These are phyloP conservation scores for Sphaerulina vaccinii DNA, from an alignment of 2,329 filamentous ascomycete genomes.

Conservation along the genomic window DNA sequence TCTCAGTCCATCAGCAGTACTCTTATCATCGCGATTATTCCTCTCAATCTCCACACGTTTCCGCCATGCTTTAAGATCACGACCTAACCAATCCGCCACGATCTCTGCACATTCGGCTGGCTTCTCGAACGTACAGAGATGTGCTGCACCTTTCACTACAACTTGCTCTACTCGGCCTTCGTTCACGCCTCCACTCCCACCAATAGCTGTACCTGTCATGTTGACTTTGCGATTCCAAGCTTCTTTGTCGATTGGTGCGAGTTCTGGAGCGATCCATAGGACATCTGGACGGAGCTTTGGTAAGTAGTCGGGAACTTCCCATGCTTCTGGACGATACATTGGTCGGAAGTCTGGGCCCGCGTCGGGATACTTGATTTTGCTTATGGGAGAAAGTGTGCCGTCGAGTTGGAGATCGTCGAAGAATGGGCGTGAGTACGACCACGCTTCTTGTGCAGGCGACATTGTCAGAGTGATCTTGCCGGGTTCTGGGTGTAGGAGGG, in stretches of 20 bases:
- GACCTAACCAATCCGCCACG: background rate
- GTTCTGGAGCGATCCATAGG: background rate
- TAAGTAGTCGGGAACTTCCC: background rate
- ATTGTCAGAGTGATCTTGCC: too few species aligned
- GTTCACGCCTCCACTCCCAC: background rate
- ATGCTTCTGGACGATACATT: background rate
- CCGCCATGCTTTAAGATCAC: background rate
- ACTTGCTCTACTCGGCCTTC: background rate
- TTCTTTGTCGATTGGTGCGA: background rate
- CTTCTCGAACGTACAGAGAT: background rate
- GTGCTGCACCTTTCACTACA: background rate
- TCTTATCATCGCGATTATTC: background rate
- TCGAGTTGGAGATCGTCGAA: background rate
- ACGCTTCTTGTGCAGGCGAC: too few species aligned
- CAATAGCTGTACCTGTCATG: background rate
- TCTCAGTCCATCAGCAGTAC: background rate
- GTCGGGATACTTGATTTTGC: background rate
- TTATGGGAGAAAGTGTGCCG: background rate
- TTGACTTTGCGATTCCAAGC: background rate
- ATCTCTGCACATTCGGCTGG: background rate
- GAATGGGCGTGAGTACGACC: too few species aligned
- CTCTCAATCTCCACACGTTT: background rate
- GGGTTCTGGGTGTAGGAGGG: too few species aligned
- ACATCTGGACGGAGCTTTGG: background rate
- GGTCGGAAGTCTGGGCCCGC: background rate